These are phyloP conservation scores for Salix caprea DNA, from an alignment of 345 rosid species.

Conservation along the genomic window DNA sequence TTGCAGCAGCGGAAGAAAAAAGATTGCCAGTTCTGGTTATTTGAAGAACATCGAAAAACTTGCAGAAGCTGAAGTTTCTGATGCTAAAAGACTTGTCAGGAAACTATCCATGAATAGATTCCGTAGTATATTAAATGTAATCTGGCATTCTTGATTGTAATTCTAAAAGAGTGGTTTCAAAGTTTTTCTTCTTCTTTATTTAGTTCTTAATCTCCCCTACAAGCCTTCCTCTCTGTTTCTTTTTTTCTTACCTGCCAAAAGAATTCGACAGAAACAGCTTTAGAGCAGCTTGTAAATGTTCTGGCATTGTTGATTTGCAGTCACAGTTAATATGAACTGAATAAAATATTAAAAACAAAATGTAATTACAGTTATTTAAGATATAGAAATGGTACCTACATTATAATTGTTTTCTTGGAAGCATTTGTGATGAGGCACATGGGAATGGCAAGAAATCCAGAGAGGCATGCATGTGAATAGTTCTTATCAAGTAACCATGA, in stretches of 20 bases:
- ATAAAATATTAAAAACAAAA: background rate
- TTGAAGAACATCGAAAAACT: slow-evolving; percentile 79
- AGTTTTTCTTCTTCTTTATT: background rate
- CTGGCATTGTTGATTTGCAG: slow-evolving; percentile 2
- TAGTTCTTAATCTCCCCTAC: background rate
- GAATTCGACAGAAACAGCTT: slow-evolving; percentile 9
- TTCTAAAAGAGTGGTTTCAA: slow-evolving; percentile 15
- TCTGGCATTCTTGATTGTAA: slow-evolving; percentile 61
- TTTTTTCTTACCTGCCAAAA: background rate
- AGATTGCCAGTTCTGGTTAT: slow-evolving; percentile 68
- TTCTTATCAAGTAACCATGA: no score
- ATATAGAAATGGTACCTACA: no score
- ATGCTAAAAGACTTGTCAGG: slow-evolving; percentile 80
- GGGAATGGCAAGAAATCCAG: slow-evolving; percentile 29
- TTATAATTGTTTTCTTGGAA: slow-evolving; percentile 19
- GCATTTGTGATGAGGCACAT: slow-evolving; percentile 34
- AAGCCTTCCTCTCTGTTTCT: background rate
- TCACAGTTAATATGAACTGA: slow-evolving; percentile 1
- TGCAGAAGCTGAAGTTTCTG: slow-evolving; percentile 72
- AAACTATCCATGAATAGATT: slow-evolving; percentile 67
- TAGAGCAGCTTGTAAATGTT: slow-evolving; percentile 23
- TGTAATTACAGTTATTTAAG: slow-evolving; percentile 14
- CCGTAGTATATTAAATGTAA: slow-evolving; percentile 61
- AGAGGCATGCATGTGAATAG: slow-evolving; percentile 40
- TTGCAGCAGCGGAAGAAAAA: slow-evolving; percentile 69